These are phyloP conservation scores for Trametes meyenii DNA, from an alignment of 768 basidiomycete genomes.

Conservation along the genomic window DNA sequence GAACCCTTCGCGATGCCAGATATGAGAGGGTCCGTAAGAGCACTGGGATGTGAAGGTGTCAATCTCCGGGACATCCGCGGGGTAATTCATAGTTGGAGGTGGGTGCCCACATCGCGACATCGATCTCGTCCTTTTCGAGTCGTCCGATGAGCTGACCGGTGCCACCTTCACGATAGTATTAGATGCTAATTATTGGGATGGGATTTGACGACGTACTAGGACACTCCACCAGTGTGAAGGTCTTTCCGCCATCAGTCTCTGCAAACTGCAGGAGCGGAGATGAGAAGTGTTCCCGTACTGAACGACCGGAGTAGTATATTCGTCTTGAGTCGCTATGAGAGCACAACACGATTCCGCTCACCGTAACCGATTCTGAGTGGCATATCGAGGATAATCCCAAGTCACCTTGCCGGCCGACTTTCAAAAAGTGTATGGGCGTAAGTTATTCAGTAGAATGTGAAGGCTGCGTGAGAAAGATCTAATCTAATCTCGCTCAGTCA, in stretches of 20 bases:
- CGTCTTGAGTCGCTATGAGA: neutral
- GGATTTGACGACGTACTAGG: constrained; percentile 56
- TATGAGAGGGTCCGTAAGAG: constrained; percentile 88
- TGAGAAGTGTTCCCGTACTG: constrained; percentile 89
- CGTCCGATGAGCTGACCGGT: constrained; percentile 83
- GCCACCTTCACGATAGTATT: constrained; percentile 54
- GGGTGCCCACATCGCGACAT: constrained; percentile 68
- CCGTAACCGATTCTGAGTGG: constrained; percentile 19
- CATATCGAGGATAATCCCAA: neutral
- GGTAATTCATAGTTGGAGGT: neutral
- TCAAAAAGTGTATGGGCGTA: no score
- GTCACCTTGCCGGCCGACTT: no score
- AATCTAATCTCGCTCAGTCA: no score
- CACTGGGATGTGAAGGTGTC: constrained; percentile 46
- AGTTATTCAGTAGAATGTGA: no score
- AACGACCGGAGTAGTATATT: neutral
- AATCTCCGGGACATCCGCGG: neutral
- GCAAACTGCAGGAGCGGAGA: constrained; percentile 89
- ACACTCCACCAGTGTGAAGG: constrained; percentile 87
- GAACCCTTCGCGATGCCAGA: constrained; percentile 93
- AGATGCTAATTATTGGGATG: neutral
- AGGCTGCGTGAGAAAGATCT: no score
- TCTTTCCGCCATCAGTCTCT: constrained; percentile 63
- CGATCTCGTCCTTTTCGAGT: constrained; percentile 75
- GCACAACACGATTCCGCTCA: neutral